These are phyloP conservation scores for Dothistroma septosporum DNA, from an alignment of 2,329 filamentous ascomycete genomes.

Conservation along the genomic window DNA sequence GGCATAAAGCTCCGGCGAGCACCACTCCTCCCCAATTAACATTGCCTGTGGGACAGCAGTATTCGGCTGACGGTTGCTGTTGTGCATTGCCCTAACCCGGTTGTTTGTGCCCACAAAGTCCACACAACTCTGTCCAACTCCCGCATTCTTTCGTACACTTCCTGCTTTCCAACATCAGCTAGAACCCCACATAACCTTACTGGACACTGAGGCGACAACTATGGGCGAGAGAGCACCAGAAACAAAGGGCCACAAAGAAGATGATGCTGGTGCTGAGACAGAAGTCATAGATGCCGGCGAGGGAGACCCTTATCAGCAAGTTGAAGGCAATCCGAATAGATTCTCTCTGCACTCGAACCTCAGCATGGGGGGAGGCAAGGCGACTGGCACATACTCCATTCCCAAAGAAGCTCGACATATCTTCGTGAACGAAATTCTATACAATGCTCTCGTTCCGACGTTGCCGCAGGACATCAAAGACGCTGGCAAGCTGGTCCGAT, in stretches of 20 bases:
- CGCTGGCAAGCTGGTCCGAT: constrained; percentile 37
- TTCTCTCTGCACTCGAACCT: constrained; percentile 2
- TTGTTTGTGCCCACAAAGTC: background rate
- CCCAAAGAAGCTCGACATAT: constrained; percentile 25
- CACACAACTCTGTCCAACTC: background rate
- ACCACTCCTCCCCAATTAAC: background rate
- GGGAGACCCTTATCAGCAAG: background rate
- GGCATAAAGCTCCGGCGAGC: background rate
- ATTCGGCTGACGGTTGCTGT: background rate
- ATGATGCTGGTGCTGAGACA: background rate
- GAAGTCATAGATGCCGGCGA: background rate
- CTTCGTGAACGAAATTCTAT: constrained; percentile 41
- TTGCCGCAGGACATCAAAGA: constrained; percentile 38
- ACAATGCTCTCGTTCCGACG: constrained; percentile 41
- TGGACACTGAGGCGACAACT: background rate
- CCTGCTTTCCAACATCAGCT: background rate
- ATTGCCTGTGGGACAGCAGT: background rate
- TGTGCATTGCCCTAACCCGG: background rate
- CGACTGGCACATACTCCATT: constrained; percentile 15
- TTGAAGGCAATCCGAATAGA: background rate
- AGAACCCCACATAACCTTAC: background rate
- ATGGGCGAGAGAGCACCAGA: background rate
- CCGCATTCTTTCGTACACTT: background rate
- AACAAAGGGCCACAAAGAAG: background rate
- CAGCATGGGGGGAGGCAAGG: background rate